Base-by-base conservation (phyloP, 2,329 filamentous ascomycete species). In the Colletotrichum cereale region DNA sequence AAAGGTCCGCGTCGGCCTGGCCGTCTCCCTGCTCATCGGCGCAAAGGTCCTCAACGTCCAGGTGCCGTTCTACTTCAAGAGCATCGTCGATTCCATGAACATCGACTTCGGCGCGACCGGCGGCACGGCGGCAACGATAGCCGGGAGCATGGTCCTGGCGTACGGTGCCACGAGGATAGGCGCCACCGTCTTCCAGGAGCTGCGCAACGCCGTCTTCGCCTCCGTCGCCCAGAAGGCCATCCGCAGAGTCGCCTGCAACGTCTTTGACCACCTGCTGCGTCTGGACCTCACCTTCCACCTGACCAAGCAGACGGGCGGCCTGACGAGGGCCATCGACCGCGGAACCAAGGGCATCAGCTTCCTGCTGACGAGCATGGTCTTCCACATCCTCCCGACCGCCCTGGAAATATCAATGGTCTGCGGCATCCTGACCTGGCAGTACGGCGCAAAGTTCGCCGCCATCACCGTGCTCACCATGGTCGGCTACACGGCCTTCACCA, bases 291-390 rank as follows among this genome's bases (percentile, higher is more conserved):
- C 92, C 81, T 99, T 99, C 82, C 96, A 99, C 80, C 88, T 99
- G 12, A 92, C 92, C 26, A 94, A 97, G 77, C 96, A 99, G 84
- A 99, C 96, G 0, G 96, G 96, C 73, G 96, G 96, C 1, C 83
- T 99, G 74, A 98, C 96, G 1, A 88, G 96, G 75, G 96, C 97
- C 31, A 96, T 99, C 73, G 97, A 99, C 79, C 91, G 97, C 73
- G 96, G 96, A 78, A 99, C 96, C 26, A 99, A 99, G 83, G 97
- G 96, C 73, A 99, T 99, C 80, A 98, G 94, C 85, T 99, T 98
- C 81, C 82, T 99, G 75, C 86, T 99, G 74, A 97, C 95, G 0
- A 98, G 95, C 76, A 99, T 99, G 96, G 94, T 99, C 38, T 98
- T 99, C 77, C 96, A 99, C 80, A 92, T 99, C 68, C 88, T 98